Evolutionary conservation across 1,284 basidiomycete species (phyloP).

Genomic region (Xerocomus minutiporus): DNA sequence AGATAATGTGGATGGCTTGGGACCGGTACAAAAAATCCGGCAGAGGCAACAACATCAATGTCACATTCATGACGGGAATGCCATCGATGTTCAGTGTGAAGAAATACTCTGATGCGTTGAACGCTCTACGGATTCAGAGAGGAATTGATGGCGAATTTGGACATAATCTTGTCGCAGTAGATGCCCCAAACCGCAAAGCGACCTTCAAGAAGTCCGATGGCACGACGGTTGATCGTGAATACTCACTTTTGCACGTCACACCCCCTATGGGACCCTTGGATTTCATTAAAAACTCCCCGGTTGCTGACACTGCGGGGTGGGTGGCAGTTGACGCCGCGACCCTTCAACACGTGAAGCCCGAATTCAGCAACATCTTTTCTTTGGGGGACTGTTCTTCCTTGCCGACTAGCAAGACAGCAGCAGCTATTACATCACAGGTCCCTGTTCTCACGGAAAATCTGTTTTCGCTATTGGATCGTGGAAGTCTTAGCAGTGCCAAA

Average conservation of each 20-base stretch:
- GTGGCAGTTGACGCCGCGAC: slow-evolving; percentile 82
- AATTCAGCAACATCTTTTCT: slow-evolving; percentile 81
- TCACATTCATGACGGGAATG: slow-evolving; percentile 90
- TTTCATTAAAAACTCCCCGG: slow-evolving; percentile 74
- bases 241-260: slow-evolving; percentile 82
- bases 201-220: slow-evolving; percentile 79
- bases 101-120: slow-evolving; percentile 87
- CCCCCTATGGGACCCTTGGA: slow-evolving; percentile 90
- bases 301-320: slow-evolving; percentile 83
- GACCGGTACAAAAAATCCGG: slow-evolving; percentile 63
- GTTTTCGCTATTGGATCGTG: slow-evolving; percentile 68
- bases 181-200: slow-evolving; percentile 67
- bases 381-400: slow-evolving; percentile 88
- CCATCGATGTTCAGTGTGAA: slow-evolving; percentile 90
- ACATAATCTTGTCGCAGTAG: slow-evolving; percentile 80
- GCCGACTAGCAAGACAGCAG: slow-evolving; percentile 94
- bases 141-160: slow-evolving; percentile 78
- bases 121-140: slow-evolving; percentile 74
- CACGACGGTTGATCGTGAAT: slow-evolving; percentile 65
- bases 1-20: slow-evolving; percentile 96
- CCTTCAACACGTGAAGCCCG: slow-evolving; percentile 77
- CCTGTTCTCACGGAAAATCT: slow-evolving; percentile 94
- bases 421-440: slow-evolving; percentile 87
- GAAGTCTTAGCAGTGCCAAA: slow-evolving; percentile 58
- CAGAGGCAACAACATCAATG: slow-evolving; percentile 56